Evolutionary conservation across 2,329 filamentous ascomycete genomes (phyloP).

Genomic region (Spiromastix sp.): DNA sequence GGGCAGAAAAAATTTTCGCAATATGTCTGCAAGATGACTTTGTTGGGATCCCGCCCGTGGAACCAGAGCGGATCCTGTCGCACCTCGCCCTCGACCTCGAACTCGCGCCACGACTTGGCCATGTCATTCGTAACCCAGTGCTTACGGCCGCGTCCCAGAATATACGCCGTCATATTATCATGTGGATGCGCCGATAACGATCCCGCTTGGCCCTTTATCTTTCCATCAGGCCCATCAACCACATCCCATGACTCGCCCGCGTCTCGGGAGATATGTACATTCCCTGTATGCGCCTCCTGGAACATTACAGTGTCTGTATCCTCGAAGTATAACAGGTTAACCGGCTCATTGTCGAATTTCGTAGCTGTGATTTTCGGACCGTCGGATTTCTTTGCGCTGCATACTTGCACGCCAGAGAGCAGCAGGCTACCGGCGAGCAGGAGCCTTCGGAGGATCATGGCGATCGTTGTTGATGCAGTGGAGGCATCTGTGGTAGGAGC

Average conservation of each 20-base stretch:
- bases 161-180: constrained; percentile 69
- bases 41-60: constrained; percentile 72
- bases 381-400: constrained; percentile 44
- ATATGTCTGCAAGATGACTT: constrained; percentile 73
- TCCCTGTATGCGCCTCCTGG: constrained; percentile 53
- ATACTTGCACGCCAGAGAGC: constrained; percentile 21
- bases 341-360: constrained; percentile 56
- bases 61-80: constrained; percentile 53
- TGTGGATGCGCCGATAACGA: constrained; percentile 67
- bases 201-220: constrained; percentile 36
- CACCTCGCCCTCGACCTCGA: constrained; percentile 46
- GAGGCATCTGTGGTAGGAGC: constrained; percentile 4
- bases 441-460: constrained; percentile 34
- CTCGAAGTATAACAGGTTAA: constrained; percentile 77
- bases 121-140: constrained; percentile 80
- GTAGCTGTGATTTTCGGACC: constrained; percentile 56
- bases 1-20: constrained; percentile 56
- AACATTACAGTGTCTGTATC: constrained; percentile 74
- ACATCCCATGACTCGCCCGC: constrained; percentile 67
- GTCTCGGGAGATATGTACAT: constrained; percentile 68
- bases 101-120: constrained; percentile 70
- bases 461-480: constrained; percentile 16
- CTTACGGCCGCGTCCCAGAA: constrained; percentile 55
- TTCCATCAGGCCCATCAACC: constrained; percentile 52
- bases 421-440: constrained; percentile 44